phyloP scores from a whole-genome alignment of 2,329 filamentous ascomycete species.

The Chaetomium globosum region DNA sequence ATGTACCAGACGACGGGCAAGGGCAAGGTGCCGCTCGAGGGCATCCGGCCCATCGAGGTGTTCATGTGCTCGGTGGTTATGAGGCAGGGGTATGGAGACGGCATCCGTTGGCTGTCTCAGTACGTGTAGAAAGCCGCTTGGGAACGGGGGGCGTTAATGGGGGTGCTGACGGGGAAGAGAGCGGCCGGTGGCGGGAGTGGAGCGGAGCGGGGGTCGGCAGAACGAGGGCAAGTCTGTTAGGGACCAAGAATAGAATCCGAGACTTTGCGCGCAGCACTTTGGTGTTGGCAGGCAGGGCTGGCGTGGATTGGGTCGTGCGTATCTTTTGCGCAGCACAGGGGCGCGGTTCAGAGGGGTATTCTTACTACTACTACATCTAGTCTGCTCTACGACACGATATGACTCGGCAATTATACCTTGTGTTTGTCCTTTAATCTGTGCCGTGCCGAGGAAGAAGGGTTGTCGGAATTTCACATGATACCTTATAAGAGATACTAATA shows the following conservation, averaged over 20 bases:
- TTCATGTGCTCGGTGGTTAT: slow-evolving; percentile 99
- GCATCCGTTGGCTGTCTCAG: slow-evolving; percentile 88
- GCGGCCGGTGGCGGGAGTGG: neutral
- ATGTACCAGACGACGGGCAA: slow-evolving; percentile 96
- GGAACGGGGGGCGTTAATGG: slow-evolving; percentile 17
- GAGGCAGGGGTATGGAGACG: slow-evolving; percentile 93
- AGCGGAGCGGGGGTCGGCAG: slow-evolving; percentile 22
- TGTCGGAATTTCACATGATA: neutral
- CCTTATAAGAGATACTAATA: neutral
- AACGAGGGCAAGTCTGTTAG: slow-evolving; percentile 1
- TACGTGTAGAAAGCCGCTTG: slow-evolving; percentile 65
- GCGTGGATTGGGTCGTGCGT: slow-evolving; percentile 12
- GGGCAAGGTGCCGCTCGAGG: slow-evolving; percentile 86
- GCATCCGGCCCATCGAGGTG: slow-evolving; percentile 91
- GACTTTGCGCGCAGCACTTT: slow-evolving; percentile 19
- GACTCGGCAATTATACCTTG: slow-evolving; percentile 35
- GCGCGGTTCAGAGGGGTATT: slow-evolving; percentile 14
- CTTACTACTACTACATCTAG: slow-evolving; percentile 29
- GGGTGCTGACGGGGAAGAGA: slow-evolving; percentile 11
- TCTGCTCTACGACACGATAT: slow-evolving; percentile 36
- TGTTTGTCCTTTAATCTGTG: slow-evolving; percentile 16
- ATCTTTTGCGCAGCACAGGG: slow-evolving; percentile 5
- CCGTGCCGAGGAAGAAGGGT: neutral
- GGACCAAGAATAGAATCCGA: slow-evolving; percentile 38
- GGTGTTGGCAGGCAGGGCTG: slow-evolving; percentile 7